Conservation (phyloP, 2,329 filamentous ascomycete genomes). For the Didymella exigua region DNA sequence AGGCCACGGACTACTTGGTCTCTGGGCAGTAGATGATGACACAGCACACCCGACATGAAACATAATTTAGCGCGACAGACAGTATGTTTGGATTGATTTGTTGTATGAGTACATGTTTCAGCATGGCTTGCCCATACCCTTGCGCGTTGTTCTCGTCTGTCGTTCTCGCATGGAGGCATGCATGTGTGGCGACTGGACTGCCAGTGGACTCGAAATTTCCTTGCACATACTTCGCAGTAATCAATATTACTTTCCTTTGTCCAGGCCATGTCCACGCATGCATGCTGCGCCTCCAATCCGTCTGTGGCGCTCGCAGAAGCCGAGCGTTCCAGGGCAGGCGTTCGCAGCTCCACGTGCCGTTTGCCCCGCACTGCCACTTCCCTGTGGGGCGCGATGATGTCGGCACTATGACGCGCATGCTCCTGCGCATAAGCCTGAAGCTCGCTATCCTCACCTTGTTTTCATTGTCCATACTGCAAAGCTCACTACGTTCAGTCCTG, state of each 20-base stretch:
- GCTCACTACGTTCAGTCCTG: not conserved
- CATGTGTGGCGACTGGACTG: conserved; percentile 20
- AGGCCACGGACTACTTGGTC: conserved; percentile 47
- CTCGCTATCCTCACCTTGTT: not conserved
- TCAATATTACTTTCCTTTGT: conserved; percentile 16
- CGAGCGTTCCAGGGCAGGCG: conserved; percentile 7
- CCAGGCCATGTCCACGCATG: not conserved
- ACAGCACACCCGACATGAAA: conserved; percentile 1
- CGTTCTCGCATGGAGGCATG: conserved; percentile 12
- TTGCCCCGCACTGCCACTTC: conserved; percentile 5
- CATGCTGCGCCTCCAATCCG: not conserved
- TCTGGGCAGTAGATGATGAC: conserved; percentile 18
- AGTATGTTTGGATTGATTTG: conserved; percentile 19
- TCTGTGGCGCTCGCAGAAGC: conserved; percentile 1
- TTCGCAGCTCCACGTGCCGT: conserved; percentile 12
- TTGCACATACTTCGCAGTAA: conserved; percentile 36
- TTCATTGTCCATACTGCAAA: not conserved
- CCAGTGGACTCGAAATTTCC: conserved; percentile 22
- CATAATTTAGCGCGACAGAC: conserved; percentile 14
- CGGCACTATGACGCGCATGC: conserved; percentile 33
- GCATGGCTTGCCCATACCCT: conserved; percentile 37
- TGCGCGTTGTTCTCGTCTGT: conserved; percentile 27
- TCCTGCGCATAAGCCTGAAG: not conserved
- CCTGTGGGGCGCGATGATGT: conserved; percentile 13
- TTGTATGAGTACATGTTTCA: conserved; percentile 43